Conservation (phyloP, 129 eudicot species). For the Artemisia argyi region DNA sequence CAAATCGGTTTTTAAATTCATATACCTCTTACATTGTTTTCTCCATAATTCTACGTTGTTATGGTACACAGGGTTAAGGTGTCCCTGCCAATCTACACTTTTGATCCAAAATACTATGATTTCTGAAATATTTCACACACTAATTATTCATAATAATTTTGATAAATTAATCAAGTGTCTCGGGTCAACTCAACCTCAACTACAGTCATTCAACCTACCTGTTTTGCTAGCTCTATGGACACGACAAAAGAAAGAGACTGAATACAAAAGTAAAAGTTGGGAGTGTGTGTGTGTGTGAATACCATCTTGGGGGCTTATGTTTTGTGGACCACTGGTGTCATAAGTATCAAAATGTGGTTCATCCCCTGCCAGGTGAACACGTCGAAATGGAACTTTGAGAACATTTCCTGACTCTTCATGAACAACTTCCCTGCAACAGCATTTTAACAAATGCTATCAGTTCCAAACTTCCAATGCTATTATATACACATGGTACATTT, state of each 20-base stretch:
- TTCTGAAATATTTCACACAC: too few species aligned
- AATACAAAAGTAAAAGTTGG: background rate
- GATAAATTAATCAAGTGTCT: too few species aligned
- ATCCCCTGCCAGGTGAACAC: conserved; percentile 88
- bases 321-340: conserved; percentile 98
- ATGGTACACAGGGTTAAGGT: too few species aligned
- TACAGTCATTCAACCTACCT: too few species aligned
- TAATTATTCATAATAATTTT: too few species aligned
- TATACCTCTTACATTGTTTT: too few species aligned
- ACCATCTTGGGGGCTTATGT: conserved; percentile 85
- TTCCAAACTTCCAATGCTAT: conserved; percentile 22
- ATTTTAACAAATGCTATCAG: conserved; percentile 15
- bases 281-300: conserved; percentile 4
- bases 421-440: conserved; percentile 62
- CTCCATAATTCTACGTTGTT: too few species aligned
- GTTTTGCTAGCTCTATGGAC: background rate
- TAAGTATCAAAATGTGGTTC: conserved; percentile 96
- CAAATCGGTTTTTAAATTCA: too few species aligned
- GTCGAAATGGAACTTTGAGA: conserved; percentile 92
- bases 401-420: conserved; percentile 88
- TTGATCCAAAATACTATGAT: too few species aligned
- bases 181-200: too few species aligned
- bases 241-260: background rate
- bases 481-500: background rate
- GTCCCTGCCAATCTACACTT: too few species aligned